These are phyloP conservation scores for Candida manassasensis DNA, from an alignment of 805 yeast species.

Conservation along the genomic window DNA sequence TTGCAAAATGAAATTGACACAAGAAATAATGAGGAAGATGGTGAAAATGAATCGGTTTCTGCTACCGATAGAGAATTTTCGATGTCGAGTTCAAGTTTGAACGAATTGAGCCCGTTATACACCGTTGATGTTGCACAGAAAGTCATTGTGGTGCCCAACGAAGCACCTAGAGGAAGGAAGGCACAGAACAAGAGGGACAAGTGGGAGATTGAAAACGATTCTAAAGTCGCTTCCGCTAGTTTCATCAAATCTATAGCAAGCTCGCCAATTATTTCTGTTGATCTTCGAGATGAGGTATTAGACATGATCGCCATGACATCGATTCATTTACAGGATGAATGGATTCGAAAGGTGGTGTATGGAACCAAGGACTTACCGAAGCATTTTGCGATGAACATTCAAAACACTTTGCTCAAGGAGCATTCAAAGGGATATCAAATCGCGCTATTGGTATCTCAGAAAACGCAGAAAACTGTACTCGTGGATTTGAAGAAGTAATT, in stretches of 20 bases:
- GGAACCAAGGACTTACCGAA: conserved; percentile 71
- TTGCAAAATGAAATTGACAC: conserved; percentile 25
- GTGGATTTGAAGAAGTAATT: conserved; percentile 50
- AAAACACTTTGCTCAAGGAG: conserved; percentile 69
- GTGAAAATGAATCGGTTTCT: conserved; percentile 5
- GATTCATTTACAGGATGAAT: conserved; percentile 71
- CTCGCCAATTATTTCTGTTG: conserved; percentile 76
- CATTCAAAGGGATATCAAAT: conserved; percentile 64
- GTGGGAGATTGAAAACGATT: conserved; percentile 71
- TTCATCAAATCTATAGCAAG: conserved; percentile 51
- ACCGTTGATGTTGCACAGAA: conserved; percentile 44
- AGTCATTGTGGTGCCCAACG: conserved; percentile 66
- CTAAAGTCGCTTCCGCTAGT: conserved; percentile 54
- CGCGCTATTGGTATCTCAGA: conserved; percentile 76
- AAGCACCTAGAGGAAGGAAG: conserved; percentile 76
- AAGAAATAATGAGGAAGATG: conserved; percentile 9
- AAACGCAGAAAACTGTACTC: conserved; percentile 57
- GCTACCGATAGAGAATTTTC: not conserved
- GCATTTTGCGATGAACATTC: conserved; percentile 72
- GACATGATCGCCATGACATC: conserved; percentile 80
- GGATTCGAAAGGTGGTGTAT: conserved; percentile 80
- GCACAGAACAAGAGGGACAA: conserved; percentile 66
- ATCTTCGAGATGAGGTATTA: conserved; percentile 76
- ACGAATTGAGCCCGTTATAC: conserved; percentile 21
- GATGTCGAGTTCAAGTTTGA: not conserved